Conservation (phyloP, 1,139 yeast genomes). For the Candida glucosophila region DNA sequence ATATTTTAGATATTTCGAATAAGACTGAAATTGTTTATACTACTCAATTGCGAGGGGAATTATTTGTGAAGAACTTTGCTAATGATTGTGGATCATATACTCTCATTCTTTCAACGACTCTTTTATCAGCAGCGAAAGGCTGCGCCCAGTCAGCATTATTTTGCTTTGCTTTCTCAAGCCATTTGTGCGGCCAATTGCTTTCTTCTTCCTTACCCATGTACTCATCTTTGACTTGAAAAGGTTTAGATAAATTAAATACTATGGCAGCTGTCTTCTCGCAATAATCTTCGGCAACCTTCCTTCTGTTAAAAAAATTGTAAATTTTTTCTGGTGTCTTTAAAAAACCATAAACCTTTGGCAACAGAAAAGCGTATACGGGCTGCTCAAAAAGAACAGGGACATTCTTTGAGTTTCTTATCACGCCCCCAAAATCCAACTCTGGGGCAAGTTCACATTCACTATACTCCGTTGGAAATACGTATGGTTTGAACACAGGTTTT, state of each 20-base stretch:
- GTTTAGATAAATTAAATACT: constrained; percentile 48
- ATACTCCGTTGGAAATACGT: constrained; percentile 50
- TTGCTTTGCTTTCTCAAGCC: constrained; percentile 68
- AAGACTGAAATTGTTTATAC: too few species aligned
- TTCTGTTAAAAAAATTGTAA: constrained; percentile 67
- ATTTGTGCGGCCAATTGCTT: constrained; percentile 79
- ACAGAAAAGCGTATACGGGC: constrained; percentile 65
- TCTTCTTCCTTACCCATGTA: constrained; percentile 63
- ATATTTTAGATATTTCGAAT: neutral
- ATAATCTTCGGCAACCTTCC: constrained; percentile 63
- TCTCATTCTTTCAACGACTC: constrained; percentile 49
- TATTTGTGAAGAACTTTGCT: too few species aligned
- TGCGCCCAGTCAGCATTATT: constrained; percentile 84
- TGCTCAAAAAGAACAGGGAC: constrained; percentile 62
- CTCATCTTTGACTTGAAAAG: constrained; percentile 48
- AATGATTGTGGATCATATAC: too few species aligned
- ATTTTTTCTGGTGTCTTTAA: constrained; percentile 66
- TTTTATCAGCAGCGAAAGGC: constrained; percentile 60
- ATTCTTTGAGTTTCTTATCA: constrained; percentile 21
- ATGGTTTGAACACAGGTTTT: constrained; percentile 55
- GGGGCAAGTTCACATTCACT: constrained; percentile 47
- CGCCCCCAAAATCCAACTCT: constrained; percentile 35
- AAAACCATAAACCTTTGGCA: constrained; percentile 75
- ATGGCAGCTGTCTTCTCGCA: constrained; percentile 55
- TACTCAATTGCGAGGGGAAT: too few species aligned